A percentile compares a stretch with the other conserved stretches of the same genome.
Conservation (phyloP, 2,329 filamentous ascomycete genomes). For the Bertia moriformis region DNA sequence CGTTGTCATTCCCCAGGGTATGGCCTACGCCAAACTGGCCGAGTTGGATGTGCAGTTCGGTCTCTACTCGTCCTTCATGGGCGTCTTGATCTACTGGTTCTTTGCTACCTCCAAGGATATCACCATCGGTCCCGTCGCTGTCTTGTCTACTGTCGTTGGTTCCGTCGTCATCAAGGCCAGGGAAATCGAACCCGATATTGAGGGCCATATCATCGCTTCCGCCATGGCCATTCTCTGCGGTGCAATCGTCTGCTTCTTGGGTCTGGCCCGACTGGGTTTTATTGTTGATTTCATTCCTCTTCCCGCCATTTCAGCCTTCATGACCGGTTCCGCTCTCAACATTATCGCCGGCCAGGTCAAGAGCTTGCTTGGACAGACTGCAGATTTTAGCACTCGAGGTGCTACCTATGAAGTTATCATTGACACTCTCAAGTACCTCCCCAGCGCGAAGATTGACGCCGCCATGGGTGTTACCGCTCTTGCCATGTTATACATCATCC, state of each 20-base stretch:
- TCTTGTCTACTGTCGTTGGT: constrained; percentile 83
- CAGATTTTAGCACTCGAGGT: constrained; percentile 58
- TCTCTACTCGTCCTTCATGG: constrained; percentile 22
- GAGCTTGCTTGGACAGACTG: constrained; percentile 60
- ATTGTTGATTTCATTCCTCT: constrained; percentile 88
- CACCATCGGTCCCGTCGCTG: constrained; percentile 92
- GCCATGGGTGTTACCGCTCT: constrained; percentile 78
- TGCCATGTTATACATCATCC: constrained; percentile 61
- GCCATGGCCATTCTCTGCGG: constrained; percentile 67
- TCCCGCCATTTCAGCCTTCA: constrained; percentile 81
- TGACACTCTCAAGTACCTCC: constrained; percentile 63
- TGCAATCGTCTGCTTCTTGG: constrained; percentile 62
- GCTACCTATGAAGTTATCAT: constrained; percentile 73
- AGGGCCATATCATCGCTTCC: constrained; percentile 47
- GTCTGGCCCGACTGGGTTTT: constrained; percentile 69
- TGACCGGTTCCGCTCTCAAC: constrained; percentile 87
- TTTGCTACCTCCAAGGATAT: constrained; percentile 41
- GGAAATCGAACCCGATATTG: constrained; percentile 32
- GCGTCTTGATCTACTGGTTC: constrained; percentile 20
- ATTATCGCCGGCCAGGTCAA: constrained; percentile 77
- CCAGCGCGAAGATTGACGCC: constrained; percentile 58
- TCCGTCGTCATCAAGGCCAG: constrained; percentile 59
- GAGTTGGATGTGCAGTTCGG: constrained; percentile 31
- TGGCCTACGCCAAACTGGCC: constrained; percentile 35
- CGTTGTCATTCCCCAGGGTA: constrained; percentile 37